Evolutionary conservation across 2,329 filamentous ascomycete genomes (phyloP), one percentile per base, ranked within the genome.

Genomic region (Ramularia collo-cygni): DNA sequence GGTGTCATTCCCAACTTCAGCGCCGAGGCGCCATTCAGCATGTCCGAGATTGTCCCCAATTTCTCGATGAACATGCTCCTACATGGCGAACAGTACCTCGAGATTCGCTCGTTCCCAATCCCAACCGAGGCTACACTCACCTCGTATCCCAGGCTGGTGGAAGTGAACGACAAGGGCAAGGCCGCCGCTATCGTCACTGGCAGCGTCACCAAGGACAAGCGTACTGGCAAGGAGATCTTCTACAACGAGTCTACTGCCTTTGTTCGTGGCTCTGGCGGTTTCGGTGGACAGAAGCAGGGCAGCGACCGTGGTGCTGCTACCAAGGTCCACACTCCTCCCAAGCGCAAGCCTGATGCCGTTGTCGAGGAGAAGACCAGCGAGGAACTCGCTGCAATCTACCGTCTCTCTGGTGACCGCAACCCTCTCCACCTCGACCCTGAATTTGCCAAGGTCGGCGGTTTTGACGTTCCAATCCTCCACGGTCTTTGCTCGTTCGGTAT

Each of bases 61-160:
- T 98, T 95, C 74, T 87, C 79, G 27, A 90, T 89, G 47, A 95
- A 95, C 87, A 95, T 95, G 88, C 79, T 98, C 36, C 83, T 98
- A 16, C 92, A 98, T 70, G 92, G 92, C 61, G 92, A 98, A 74
- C 92, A 98, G 67, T 98, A 89, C 69, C 85, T 98, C 50, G 92
- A 98, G 68, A 77, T 98, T 59, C 80, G 82, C 61, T 87, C 90
- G 65, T 93, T 81, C 70, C 92, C 92, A 28, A 84, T 96, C 56
- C 90, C 90, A 26, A 95, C 89, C 21, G 76, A 81, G 40, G 88
- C 77, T 36, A 81, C 79, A 42, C 81, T 94, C 35, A 65, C 85
- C 54, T 86, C 83, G 42, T 78, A 80, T 59, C 83, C 80, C 44
- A 81, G 81, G 63, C 81, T 98, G 42, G 77, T 98, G 47, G 92